phyloP scores from a whole-genome alignment of 1,284 basidiomycete genomes.

The Cutaneotrichosporon sp. region DNA sequence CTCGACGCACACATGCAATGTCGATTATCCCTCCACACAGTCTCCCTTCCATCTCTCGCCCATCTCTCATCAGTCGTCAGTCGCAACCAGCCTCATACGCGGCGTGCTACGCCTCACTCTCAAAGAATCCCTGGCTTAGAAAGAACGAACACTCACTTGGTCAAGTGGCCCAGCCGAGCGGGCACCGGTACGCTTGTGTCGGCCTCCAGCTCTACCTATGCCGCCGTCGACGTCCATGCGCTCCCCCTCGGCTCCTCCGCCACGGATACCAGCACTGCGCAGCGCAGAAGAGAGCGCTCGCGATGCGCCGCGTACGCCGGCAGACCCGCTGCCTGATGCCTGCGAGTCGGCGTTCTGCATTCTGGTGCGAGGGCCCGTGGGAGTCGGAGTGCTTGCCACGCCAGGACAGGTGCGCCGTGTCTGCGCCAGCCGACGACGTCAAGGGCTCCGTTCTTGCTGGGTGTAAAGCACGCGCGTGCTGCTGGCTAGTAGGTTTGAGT shows the following conservation, averaged over 20 bases:
- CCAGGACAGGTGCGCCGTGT: no score
- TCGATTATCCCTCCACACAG: neutral
- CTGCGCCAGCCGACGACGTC: no score
- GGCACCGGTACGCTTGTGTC: slow-evolving; percentile 14
- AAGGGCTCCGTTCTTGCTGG: no score
- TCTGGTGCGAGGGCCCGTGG: no score
- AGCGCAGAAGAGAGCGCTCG: slow-evolving; percentile 21
- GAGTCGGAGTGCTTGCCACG: no score
- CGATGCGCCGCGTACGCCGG: slow-evolving; percentile 6
- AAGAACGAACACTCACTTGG: slow-evolving; percentile 29
- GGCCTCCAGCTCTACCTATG: slow-evolving; percentile 20
- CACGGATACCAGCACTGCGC: slow-evolving; percentile 32
- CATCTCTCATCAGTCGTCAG: no score
- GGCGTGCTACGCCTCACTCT: no score
- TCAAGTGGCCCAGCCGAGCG: slow-evolving; percentile 31
- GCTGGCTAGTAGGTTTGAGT: no score
- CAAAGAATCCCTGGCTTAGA: neutral
- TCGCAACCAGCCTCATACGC: neutral
- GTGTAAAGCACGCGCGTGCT: no score
- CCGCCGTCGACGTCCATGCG: slow-evolving; percentile 38
- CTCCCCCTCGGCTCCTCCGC: slow-evolving; percentile 11
- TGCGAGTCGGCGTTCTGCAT: no score
- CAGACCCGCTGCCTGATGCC: neutral
- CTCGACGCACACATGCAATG: neutral
- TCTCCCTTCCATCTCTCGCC: neutral